Conservation (phyloP, 176 grass and related monocot species). For the Juncus effusus region DNA sequence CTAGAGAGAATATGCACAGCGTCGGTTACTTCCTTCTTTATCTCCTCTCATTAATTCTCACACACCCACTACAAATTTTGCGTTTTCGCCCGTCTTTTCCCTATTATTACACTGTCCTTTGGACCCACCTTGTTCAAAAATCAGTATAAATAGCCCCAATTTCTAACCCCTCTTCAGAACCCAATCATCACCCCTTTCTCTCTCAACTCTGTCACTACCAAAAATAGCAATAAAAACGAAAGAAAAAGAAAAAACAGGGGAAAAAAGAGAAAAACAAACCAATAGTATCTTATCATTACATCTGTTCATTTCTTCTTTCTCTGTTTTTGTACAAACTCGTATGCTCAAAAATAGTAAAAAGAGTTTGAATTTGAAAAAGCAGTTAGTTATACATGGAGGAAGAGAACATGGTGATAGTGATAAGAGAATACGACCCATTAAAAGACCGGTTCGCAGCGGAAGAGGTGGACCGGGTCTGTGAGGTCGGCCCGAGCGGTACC, state of each 20-base stretch:
- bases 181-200: slow-evolving; percentile 10
- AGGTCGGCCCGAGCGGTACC: slow-evolving; percentile 45
- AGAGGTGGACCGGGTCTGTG: slow-evolving; percentile 64
- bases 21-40: slow-evolving; percentile 7
- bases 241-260: no score
- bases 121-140: background rate
- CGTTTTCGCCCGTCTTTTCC: slow-evolving; percentile 1
- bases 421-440: slow-evolving; percentile 49
- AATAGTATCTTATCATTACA: no score
- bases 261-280: no score
- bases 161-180: background rate
- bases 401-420: background rate
- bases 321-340: background rate
- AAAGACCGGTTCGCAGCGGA: slow-evolving; percentile 47
- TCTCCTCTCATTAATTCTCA: background rate
- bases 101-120: slow-evolving; percentile 14
- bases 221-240: no score
- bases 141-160: slow-evolving; percentile 5
- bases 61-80: background rate
- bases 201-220: background rate
- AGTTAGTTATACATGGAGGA: background rate
- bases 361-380: background rate
- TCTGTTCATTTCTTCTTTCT: slow-evolving; percentile 7
- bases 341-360: background rate
- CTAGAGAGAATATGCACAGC: background rate